Percentiles rank a stretch among this genome's conserved stretches.
Evolutionary conservation across 345 rosid species (phyloP).

Genomic region (Noccaea caerulescens): DNA sequence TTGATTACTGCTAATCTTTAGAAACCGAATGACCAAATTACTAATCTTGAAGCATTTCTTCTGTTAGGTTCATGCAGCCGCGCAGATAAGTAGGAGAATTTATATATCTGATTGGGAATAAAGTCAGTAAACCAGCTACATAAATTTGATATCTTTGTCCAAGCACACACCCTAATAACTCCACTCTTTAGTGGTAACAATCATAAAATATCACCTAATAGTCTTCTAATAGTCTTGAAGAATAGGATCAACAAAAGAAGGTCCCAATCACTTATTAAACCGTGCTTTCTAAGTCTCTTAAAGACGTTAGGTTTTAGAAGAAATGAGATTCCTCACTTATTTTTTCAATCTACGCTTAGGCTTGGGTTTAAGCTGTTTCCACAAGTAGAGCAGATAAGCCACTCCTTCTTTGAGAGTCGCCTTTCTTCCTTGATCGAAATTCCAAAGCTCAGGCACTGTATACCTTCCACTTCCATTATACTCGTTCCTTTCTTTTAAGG

Average conservation of each 20-base stretch:
- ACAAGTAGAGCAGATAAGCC: slow-evolving; percentile 31
- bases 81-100: background rate
- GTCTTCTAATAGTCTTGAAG: background rate
- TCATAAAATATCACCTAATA: background rate
- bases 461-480: slow-evolving; percentile 65
- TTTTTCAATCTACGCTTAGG: slow-evolving; percentile 10
- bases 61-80: background rate
- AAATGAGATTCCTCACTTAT: background rate
- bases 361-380: slow-evolving; percentile 18
- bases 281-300: background rate
- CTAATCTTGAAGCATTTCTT: background rate
- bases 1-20: background rate
- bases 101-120: background rate
- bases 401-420: slow-evolving; percentile 61
- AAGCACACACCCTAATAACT: background rate
- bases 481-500: slow-evolving; percentile 57
- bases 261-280: background rate
- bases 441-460: slow-evolving; percentile 63
- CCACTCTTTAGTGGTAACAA: background rate
- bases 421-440: slow-evolving; percentile 49
- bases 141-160: slow-evolving; percentile 14
- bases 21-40: background rate
- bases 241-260: background rate
- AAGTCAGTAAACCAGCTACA: slow-evolving; percentile 8
- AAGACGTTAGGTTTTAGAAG: background rate